Evolutionary conservation across 83 land plant genomes (phyloP).

Genomic region (Diphasiastrum complanatum): DNA sequence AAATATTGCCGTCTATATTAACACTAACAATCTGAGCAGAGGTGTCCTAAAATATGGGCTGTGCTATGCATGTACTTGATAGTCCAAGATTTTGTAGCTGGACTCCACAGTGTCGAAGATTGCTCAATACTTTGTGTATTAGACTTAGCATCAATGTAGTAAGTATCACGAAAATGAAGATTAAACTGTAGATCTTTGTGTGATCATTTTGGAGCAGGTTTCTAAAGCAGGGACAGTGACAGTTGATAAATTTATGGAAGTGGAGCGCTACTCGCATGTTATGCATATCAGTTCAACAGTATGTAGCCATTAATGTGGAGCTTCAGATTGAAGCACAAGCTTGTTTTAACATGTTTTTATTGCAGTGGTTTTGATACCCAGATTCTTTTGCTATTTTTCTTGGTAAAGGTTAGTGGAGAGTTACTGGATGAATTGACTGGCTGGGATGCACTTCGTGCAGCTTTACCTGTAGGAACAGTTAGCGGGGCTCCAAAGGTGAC

Average conservation of each 20-base stretch:
- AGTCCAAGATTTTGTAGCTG: no score
- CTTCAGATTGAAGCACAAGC: not conserved
- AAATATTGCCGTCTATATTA: no score
- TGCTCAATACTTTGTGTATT: no score
- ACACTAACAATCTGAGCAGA: no score
- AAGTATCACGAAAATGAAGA: no score
- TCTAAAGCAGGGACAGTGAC: constrained; percentile 79
- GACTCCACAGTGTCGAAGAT: no score
- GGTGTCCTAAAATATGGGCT: no score
- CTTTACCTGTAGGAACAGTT: constrained; percentile 90
- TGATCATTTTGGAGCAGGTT: constrained; percentile 36
- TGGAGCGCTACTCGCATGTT: constrained; percentile 92
- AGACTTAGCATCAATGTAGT: no score
- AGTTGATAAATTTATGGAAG: constrained; percentile 80
- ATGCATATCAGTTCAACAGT: constrained; percentile 98
- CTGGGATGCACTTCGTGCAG: constrained; percentile 91
- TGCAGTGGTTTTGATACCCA: not conserved
- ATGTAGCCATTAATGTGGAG: constrained; percentile 15
- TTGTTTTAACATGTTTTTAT: not conserved
- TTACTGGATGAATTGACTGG: constrained; percentile 50
- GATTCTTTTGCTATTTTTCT: not conserved
- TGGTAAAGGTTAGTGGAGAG: constrained; percentile 67
- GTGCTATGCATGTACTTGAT: no score
- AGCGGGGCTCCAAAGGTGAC: constrained; percentile 98
- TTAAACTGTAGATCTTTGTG: no score